A percentile compares a stretch with the other conserved stretches of the same genome.
phyloP scores from a whole-genome alignment of 116 monocot genomes.

The Posidonia oceanica region DNA sequence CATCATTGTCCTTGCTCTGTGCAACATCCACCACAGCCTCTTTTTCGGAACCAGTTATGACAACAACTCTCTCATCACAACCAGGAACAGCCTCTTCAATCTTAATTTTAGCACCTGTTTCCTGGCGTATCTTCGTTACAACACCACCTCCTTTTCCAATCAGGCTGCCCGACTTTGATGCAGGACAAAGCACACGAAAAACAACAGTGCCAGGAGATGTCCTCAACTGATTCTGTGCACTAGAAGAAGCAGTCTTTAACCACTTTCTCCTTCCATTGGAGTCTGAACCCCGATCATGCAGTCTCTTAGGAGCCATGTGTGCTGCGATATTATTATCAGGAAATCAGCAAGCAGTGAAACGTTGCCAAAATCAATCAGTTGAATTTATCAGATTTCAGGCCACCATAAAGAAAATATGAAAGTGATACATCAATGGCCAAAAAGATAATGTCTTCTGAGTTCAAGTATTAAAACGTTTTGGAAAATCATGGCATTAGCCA shows the following conservation, averaged over 20 bases:
- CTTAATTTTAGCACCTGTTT: constrained; percentile 69
- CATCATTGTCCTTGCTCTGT: constrained; percentile 20
- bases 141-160: constrained; percentile 88
- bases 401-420: no score
- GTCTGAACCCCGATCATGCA: constrained; percentile 40
- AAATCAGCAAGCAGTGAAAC: no score
- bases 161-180: constrained; percentile 62
- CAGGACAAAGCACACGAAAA: constrained; percentile 68
- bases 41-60: constrained; percentile 52
- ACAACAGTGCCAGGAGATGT: constrained; percentile 26
- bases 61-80: constrained; percentile 70
- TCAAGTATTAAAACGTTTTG: no score
- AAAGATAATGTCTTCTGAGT: no score
- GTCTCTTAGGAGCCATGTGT: constrained; percentile 40
- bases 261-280: constrained; percentile 57
- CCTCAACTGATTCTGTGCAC: constrained; percentile 20
- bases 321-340: neutral
- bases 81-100: constrained; percentile 64
- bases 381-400: no score
- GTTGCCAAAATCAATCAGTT: no score
- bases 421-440: no score
- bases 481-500: no score
- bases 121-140: constrained; percentile 67
- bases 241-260: constrained; percentile 42
- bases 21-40: constrained; percentile 19